Evolutionary conservation across 257 asterid genomes (phyloP), one percentile per base, ranked within the genome.

Genomic region (Petunia axillaris): DNA sequence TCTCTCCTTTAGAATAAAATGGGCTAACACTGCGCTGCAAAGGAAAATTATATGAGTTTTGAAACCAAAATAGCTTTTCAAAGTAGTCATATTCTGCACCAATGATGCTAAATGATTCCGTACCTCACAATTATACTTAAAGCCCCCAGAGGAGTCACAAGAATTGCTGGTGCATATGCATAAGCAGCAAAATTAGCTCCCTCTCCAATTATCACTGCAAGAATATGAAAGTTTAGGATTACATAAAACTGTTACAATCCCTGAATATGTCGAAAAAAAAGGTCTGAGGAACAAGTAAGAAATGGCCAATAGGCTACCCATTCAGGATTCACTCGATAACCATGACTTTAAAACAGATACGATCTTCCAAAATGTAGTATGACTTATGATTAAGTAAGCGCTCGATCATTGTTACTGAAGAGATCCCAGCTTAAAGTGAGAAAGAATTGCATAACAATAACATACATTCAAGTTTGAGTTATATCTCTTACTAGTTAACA

Each of bases 101-200:
- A 79, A 66, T 5, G 48, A 6, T 13, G 41, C 71, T 36, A 41
- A 16, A 10, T 4, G 48, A 53, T 68, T 57, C 7, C 43, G 44
- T 76, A 81, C 78, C 71, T 81, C 46, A 70, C 50, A 68, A 53
- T 48, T 59, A 79, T 82, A 35, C 74, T 75, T 41, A 36, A 37
- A 53, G 96, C 96, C 77, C 96, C 96, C 76, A 91, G 77, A 14
- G 96, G 96, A 76, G 96, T 91, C 4, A 91, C 96, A 16, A 91
- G 92, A 82, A 90, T 84, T 11, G 96, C 96, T 4, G 94, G 94
- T 79, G 96, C 96, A 81, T 86, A 91, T 46, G 96, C 96, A 82
- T 91, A 91, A 75, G 96, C 96, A 14, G 91, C 91, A 82, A 91
- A 91, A 68, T 91, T 91, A 46, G 87, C 86, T 39, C 78, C 90